Percentiles rank a stretch among this genome's conserved stretches.
Conservation (phyloP, 768 basidiomycete genomes). For the Mycena belliarum region DNA sequence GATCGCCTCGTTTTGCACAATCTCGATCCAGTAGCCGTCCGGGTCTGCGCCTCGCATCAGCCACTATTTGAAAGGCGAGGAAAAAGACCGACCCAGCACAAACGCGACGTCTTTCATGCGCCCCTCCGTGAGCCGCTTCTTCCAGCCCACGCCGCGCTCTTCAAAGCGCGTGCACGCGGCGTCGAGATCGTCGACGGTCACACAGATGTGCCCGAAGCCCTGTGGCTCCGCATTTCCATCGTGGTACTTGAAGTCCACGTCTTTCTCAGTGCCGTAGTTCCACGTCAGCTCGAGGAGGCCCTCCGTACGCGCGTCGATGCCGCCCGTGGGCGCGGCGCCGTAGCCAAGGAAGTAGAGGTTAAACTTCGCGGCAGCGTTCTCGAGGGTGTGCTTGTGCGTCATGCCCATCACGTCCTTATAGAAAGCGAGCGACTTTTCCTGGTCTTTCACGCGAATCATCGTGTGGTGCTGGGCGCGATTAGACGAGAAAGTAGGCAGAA, state of each 20-base stretch:
- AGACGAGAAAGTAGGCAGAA: background rate
- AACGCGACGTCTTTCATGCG: conserved; percentile 86
- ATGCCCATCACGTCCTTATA: conserved; percentile 77
- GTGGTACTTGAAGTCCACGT: conserved; percentile 77
- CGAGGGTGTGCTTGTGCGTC: conserved; percentile 48
- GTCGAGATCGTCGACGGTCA: conserved; percentile 81
- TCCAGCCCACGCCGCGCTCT: conserved; percentile 77
- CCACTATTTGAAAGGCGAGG: no score
- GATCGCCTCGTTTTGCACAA: conserved; percentile 22
- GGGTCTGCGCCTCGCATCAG: conserved; percentile 42
- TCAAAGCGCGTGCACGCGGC: conserved; percentile 85
- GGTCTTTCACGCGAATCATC: conserved; percentile 90
- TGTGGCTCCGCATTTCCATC: conserved; percentile 86
- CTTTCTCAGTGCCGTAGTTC: conserved; percentile 58
- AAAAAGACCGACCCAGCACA: conserved; percentile 48
- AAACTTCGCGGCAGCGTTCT: conserved; percentile 43
- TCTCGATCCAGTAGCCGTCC: conserved; percentile 56
- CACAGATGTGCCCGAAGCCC: conserved; percentile 88
- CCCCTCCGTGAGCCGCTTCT: conserved; percentile 85
- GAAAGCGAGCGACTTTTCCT: conserved; percentile 78
- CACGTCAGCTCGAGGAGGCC: no score
- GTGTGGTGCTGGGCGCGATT: conserved; percentile 60
- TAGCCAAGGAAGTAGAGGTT: conserved; percentile 88
- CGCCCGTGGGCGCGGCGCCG: conserved; percentile 57
- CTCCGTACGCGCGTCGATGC: conserved; percentile 14